A percentile compares a stretch with the other conserved stretches of the same genome.
These are phyloP conservation scores for Amoebophrya sp. DNA, from an alignment of 169 alveolate species.

Conservation along the genomic window DNA sequence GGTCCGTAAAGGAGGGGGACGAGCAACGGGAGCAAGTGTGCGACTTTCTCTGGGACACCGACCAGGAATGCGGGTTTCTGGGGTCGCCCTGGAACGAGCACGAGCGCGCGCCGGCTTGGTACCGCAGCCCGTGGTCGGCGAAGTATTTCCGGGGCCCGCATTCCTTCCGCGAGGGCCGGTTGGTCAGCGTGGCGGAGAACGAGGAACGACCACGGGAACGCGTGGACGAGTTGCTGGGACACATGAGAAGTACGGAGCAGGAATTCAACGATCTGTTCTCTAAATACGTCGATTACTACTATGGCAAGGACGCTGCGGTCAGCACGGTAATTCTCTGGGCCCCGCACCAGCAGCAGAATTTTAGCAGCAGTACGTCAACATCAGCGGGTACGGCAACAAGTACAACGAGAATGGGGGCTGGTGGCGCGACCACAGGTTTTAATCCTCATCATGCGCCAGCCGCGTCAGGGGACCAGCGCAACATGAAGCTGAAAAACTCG, in stretches of 20 bases:
- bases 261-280: neutral
- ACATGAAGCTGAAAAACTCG: no score
- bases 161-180: neutral
- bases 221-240: neutral
- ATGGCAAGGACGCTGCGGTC: neutral
- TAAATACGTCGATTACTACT: neutral
- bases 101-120: neutral
- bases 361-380: no score
- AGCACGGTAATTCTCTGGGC: neutral
- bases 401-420: neutral
- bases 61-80: neutral
- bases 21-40: no score
- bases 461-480: no score
- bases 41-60: neutral
- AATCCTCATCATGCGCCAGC: no score
- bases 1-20: no score
- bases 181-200: neutral
- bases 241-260: neutral
- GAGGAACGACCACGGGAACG: neutral
- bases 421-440: no score
- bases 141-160: neutral
- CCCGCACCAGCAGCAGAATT: neutral
- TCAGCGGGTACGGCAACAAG: no score
- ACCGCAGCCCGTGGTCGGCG: neutral
- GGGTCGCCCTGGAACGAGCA: neutral